phyloP scores from a whole-genome alignment of 1,139 yeast species.

The Ogataea hybrid region DNA sequence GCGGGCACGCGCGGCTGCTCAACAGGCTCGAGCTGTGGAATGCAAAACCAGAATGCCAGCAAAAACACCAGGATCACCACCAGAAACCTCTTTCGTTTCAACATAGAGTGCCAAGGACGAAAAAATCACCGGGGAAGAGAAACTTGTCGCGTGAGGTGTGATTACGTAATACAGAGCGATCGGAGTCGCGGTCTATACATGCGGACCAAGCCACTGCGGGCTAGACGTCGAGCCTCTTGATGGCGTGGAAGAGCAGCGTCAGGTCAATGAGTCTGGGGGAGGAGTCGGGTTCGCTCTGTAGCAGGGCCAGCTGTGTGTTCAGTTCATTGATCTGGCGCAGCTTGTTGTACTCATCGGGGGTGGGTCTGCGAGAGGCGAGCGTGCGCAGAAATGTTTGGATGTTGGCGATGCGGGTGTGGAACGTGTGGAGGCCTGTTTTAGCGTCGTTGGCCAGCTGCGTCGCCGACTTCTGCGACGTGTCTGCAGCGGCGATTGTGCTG shows the following conservation, averaged over 20 bases:
- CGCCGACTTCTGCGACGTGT: slow-evolving; percentile 5
- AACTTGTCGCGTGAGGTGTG: neutral
- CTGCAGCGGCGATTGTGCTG: slow-evolving; percentile 10
- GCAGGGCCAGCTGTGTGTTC: neutral
- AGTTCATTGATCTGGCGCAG: slow-evolving; percentile 4
- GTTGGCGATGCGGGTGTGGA: neutral
- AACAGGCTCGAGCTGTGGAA: neutral
- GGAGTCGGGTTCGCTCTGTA: neutral
- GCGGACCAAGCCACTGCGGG: neutral
- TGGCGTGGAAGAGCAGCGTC: slow-evolving; percentile 12
- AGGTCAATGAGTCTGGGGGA: slow-evolving; percentile 11
- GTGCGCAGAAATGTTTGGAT: slow-evolving; percentile 1
- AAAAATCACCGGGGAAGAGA: neutral
- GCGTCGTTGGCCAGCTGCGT: neutral
- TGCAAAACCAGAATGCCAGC: neutral
- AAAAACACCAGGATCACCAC: neutral
- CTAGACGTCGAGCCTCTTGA: slow-evolving; percentile 8
- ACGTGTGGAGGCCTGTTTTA: neutral
- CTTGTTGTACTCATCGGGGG: slow-evolving; percentile 3
- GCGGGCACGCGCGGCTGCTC: slow-evolving; percentile 13
- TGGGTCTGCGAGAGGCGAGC: neutral
- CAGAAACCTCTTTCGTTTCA: slow-evolving; percentile 1
- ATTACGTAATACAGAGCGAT: neutral
- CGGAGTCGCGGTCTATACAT: neutral
- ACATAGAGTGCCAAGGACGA: neutral